A percentile compares a stretch with the other conserved stretches of the same genome.
Evolutionary conservation across 2,329 filamentous ascomycete genomes (phyloP).

Genomic region (Calonectria hongkongensis): DNA sequence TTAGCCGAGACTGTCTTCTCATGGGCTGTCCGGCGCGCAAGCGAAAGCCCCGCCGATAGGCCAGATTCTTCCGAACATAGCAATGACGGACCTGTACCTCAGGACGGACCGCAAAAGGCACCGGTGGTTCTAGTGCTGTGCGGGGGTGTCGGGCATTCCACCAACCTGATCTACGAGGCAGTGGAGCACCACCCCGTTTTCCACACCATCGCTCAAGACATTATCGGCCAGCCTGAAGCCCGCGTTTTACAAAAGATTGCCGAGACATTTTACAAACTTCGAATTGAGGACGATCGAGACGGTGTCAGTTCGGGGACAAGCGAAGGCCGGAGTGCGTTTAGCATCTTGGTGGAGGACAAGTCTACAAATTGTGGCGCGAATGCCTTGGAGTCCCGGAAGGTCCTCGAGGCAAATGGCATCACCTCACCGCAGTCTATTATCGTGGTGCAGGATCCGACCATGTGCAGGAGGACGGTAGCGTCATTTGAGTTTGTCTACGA

Average conservation of each 20-base stretch:
- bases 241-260: constrained; percentile 44
- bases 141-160: constrained; percentile 52
- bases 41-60: background rate
- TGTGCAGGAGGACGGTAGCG: constrained; percentile 47
- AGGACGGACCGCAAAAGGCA: background rate
- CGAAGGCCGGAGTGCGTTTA: background rate
- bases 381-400: constrained; percentile 42
- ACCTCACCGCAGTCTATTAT: constrained; percentile 46
- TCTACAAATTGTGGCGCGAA: constrained; percentile 51
- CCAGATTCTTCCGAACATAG: background rate
- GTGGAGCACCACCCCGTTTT: constrained; percentile 44
- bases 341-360: constrained; percentile 46
- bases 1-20: constrained; percentile 45
- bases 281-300: background rate
- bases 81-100: too few species aligned
- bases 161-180: constrained; percentile 46
- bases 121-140: constrained; percentile 40
- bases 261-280: constrained; percentile 42
- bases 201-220: constrained; percentile 26
- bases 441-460: constrained; percentile 49
- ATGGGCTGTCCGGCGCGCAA: constrained; percentile 11
- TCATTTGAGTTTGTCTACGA: constrained; percentile 46
- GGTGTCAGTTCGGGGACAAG: background rate
- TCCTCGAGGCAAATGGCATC: constrained; percentile 45
- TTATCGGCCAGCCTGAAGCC: constrained; percentile 43